Percentiles rank a stretch among this genome's conserved stretches.
Evolutionary conservation across 352 stramenopile genomes (phyloP).

Genomic region (Globisporangium canariense): DNA sequence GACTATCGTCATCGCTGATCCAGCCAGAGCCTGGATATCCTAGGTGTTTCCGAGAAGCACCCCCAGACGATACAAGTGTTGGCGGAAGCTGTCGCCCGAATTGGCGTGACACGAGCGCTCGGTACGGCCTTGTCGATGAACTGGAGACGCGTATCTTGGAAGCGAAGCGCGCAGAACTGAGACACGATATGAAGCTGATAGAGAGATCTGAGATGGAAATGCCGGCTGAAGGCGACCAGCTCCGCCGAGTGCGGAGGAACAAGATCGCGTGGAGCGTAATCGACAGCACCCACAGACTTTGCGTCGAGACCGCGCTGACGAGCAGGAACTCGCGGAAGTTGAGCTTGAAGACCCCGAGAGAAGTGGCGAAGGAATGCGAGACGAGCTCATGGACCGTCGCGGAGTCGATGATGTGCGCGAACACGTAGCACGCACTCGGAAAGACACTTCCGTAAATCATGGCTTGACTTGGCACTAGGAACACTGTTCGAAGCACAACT

Average conservation of each 20-base stretch:
- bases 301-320: constrained; percentile 12
- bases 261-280: constrained; percentile 15
- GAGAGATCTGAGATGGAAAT: constrained; percentile 25
- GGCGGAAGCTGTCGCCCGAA: constrained; percentile 5
- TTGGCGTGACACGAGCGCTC: not conserved
- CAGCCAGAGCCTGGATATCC: constrained; percentile 4
- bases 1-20: not conserved
- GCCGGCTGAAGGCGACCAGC: constrained; percentile 16
- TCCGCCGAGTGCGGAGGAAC: constrained; percentile 2
- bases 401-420: constrained; percentile 29
- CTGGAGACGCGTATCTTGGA: constrained; percentile 9
- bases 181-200: constrained; percentile 19
- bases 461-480: constrained; percentile 27
- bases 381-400: constrained; percentile 21
- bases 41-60: constrained; percentile 5
- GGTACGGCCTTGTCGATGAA: constrained; percentile 1
- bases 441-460: constrained; percentile 29
- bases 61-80: constrained; percentile 4
- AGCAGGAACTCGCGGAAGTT: constrained; percentile 9
- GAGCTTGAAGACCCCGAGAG: constrained; percentile 12
- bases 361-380: constrained; percentile 18
- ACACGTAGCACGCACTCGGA: constrained; percentile 26
- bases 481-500: constrained; percentile 17
- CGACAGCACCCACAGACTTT: constrained; percentile 20
- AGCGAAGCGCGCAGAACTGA: constrained; percentile 15